These are phyloP conservation scores for Mycena albidolilacea DNA, from an alignment of 768 basidiomycete genomes.

Conservation along the genomic window DNA sequence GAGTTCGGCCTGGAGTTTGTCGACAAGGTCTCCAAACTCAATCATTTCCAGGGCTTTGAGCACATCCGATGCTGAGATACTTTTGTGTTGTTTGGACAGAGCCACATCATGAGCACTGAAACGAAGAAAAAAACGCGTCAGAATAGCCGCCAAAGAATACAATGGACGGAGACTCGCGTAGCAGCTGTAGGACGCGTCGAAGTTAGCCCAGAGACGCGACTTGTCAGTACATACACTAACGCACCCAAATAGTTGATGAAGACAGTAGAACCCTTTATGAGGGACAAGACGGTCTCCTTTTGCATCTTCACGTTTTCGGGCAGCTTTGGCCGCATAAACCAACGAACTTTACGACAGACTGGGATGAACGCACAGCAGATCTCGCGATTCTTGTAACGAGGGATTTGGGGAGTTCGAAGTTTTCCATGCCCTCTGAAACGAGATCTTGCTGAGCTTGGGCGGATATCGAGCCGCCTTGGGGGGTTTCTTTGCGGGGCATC, in stretches of 20 bases:
- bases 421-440: constrained; percentile 88
- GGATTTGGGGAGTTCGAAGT: constrained; percentile 89
- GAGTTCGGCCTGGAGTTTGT: constrained; percentile 75
- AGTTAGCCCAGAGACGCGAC: constrained; percentile 19
- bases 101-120: constrained; percentile 91
- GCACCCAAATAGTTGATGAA: constrained; percentile 95
- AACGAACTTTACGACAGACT: constrained; percentile 1
- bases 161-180: constrained; percentile 54
- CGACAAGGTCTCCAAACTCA: constrained; percentile 81
- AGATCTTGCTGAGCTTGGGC: constrained; percentile 87
- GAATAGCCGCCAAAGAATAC: background rate
- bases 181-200: constrained; percentile 56
- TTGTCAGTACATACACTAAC: constrained; percentile 45
- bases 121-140: constrained; percentile 34
- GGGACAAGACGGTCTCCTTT: constrained; percentile 89
- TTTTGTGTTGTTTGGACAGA: constrained; percentile 86
- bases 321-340: constrained; percentile 62
- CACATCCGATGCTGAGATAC: constrained; percentile 91
- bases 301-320: constrained; percentile 90
- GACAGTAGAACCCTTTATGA: constrained; percentile 92
- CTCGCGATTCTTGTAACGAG: constrained; percentile 90
- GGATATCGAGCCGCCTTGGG: constrained; percentile 64
- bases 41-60: constrained; percentile 87
- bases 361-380: constrained; percentile 72
- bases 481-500: constrained; percentile 81